Evolutionary conservation across 345 rosid genomes (phyloP), one percentile per base, ranked within the genome.

Genomic region (Boechera retrofracta): DNA sequence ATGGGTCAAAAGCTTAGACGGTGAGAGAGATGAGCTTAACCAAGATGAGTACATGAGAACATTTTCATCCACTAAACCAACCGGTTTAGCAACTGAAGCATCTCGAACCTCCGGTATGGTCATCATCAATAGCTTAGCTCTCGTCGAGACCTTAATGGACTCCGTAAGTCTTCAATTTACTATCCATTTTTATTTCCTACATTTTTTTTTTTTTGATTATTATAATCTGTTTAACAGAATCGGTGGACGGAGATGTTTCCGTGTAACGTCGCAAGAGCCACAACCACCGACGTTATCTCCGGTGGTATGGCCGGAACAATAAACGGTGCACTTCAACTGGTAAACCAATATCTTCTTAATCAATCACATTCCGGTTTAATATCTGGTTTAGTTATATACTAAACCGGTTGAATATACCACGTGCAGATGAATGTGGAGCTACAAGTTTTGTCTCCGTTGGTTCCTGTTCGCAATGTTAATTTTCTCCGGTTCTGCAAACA

Each of bases 401-500:
- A 45, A 64, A 45, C 69, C 55, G 55, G 55, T 45, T 64, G 38
- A 13, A 6, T 18, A 21, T 62, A 24, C 5, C 12, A 64, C 69
- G 15, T 45, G 15, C 72, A 91, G 97, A 86, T 89, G 87, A 71
- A 80, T 55, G 94, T 91, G n/a, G 93, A 94, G 77, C 47, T 89
- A 59, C 94, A 89, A 75, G 85, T 89, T 63, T 82, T 88, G 63
- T 86, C 96, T 1, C 97, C 97, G 1, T 52, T 87, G 75, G 92
- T 86, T 55, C 91, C 94, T 24, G 77, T 79, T 44, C 85, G 94
- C 10, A 83, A 85, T 67, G 86, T 86, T 47, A 86, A 73, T 58
- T 87, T 94, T 64, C 69, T 93, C 66, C 86, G 98, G 63, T 88
- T 82, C 64, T 87, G 93, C 79, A 91, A 89, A 86, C 90, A 87